These are phyloP conservation scores for Samsoniella hepiali DNA, from an alignment of 2,329 filamentous ascomycete genomes.

Conservation along the genomic window DNA sequence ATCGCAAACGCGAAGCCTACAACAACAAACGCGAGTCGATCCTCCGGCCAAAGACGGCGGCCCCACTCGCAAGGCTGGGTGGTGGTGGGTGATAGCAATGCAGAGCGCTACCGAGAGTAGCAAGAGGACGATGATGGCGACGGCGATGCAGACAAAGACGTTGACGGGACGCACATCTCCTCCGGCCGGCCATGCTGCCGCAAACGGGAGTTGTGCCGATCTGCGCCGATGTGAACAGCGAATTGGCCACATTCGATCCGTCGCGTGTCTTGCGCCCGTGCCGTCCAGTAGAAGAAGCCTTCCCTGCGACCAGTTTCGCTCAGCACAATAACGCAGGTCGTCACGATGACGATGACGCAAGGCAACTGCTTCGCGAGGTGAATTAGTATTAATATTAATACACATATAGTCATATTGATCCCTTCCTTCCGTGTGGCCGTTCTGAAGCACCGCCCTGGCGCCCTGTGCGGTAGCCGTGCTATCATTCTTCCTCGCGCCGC, in stretches of 20 bases:
- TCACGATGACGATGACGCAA: neutral
- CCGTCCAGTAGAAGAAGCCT: neutral
- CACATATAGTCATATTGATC: too few species aligned
- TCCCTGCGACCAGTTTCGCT: neutral
- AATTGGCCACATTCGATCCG: neutral
- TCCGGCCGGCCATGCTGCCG: neutral
- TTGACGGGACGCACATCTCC: neutral
- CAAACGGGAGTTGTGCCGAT: neutral
- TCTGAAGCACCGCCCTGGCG: neutral
- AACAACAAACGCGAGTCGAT: neutral
- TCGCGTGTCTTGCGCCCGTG: neutral
- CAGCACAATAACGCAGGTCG: neutral
- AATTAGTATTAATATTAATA: too few species aligned
- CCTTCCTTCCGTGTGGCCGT: neutral
- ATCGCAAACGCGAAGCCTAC: slow-evolving; percentile 1
- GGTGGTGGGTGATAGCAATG: neutral
- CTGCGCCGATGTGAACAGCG: neutral
- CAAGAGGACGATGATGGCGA: neutral
- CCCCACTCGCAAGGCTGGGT: neutral
- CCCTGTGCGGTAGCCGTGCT: neutral
- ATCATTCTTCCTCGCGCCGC: neutral
- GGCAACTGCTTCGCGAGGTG: neutral
- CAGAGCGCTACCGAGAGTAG: neutral
- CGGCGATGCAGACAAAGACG: neutral
- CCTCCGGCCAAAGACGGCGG: neutral